Conservation (phyloP, 2,329 filamentous ascomycete species). For the Chrysoporthe puriensis region DNA sequence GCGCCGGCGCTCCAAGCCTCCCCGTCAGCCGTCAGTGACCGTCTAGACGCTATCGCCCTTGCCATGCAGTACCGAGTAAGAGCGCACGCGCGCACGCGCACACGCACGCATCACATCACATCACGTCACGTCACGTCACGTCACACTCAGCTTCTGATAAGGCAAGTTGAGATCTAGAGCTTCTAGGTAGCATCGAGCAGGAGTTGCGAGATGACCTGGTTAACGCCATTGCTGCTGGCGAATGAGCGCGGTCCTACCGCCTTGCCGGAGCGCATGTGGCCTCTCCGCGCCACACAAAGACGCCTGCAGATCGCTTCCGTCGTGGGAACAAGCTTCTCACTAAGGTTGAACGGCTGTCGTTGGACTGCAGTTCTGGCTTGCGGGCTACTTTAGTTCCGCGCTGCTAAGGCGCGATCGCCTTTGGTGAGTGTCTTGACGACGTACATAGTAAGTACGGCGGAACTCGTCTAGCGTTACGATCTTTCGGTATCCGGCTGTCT, state of each 20-base stretch:
- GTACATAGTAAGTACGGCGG: neutral
- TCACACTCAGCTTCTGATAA: neutral
- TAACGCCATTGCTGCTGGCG: neutral
- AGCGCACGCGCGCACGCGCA: too few relatives aligned
- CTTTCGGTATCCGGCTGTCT: neutral
- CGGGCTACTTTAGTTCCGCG: neutral
- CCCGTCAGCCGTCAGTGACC: too few relatives aligned
- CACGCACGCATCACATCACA: neutral
- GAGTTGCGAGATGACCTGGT: neutral
- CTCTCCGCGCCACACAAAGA: neutral
- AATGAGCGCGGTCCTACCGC: neutral
- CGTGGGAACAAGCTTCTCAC: conserved; percentile 4
- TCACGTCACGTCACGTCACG: neutral
- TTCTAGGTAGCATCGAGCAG: neutral
- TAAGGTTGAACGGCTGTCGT: conserved; percentile 1
- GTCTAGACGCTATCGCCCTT: conserved; percentile 1
- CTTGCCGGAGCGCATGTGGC: neutral
- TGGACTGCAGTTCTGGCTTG: neutral
- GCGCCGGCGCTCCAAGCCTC: neutral
- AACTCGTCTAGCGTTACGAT: neutral
- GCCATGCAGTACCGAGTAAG: too few relatives aligned
- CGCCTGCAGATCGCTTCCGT: conserved; percentile 9
- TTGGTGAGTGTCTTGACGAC: neutral
- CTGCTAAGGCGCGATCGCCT: neutral
- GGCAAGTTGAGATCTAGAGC: neutral